Base-by-base conservation (phyloP, 2,329 filamentous ascomycete genomes). In the Penicillium occitanis region DNA sequence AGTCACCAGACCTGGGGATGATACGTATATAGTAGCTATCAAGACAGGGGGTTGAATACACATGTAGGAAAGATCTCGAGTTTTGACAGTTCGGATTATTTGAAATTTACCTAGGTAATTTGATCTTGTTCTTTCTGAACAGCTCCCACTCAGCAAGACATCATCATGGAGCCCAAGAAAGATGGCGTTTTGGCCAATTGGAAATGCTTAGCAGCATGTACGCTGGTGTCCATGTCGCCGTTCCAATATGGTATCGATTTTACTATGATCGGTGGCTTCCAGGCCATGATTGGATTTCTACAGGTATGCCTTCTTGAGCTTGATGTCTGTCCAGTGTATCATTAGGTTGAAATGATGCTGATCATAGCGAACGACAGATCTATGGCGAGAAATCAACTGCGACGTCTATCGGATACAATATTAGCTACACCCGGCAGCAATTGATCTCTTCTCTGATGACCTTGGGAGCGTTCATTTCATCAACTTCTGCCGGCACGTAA, bases 391-490 rank as follows among this genome's bases (percentile, higher is more conserved):
- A 53, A 11, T 53, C 50, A 30, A 11, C 50, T 11, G 66, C 53
- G 1, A 73, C 69, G 10, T 62, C 73, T 1, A 70, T 73, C 8
- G 76, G 76, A 35, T 78, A 73, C 70, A 78, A 78, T 65, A 73
- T 78, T 30, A 63, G 70, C 4, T 68, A 79, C 13, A 77, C 76
- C 57, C 72, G 79, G n/a, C 80, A 82, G 63, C 79, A 81, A 68
- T 72, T 82, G 46, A 81, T 82, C 62, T 79, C 78, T 4, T 81
- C 79, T 14, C 72, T 82, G 28, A 82, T 82, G 80, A 81, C 78
- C 1, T 71, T 82, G 5, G 80, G 80, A n/a, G 80, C 80, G 13
- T 81, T 82, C 66, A 72, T 81, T 63, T 78, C 77, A 66, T 79
- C 80, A 48, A 76, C 73, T 30, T 75, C 72, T 40, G 78, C 78